Evolutionary conservation across 768 basidiomycete genomes (phyloP).

Genomic region (Mycena floridula): DNA sequence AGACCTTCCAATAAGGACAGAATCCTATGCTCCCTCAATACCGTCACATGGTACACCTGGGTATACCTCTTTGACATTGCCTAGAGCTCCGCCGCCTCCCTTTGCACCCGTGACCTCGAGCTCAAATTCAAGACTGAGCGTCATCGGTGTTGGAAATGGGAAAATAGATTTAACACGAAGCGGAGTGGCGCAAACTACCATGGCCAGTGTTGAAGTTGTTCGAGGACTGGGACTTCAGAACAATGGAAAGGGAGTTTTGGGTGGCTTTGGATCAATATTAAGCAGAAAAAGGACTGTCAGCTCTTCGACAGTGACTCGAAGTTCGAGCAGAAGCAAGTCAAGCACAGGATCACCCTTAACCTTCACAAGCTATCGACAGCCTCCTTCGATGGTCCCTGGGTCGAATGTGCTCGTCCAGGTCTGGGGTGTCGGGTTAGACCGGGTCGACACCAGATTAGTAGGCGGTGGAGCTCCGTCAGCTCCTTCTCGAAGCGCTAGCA

Average conservation of each 20-base stretch:
- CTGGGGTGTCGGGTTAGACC: slow-evolving; percentile 82
- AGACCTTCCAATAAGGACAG: background rate
- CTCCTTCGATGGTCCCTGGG: slow-evolving; percentile 67
- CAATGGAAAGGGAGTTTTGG: slow-evolving; percentile 3
- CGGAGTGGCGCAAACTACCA: slow-evolving; percentile 80
- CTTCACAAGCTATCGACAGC: slow-evolving; percentile 65
- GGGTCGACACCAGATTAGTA: slow-evolving; percentile 63
- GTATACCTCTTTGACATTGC: slow-evolving; percentile 48
- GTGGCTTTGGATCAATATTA: background rate
- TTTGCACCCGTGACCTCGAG: slow-evolving; percentile 12
- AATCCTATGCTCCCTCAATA: slow-evolving; percentile 9
- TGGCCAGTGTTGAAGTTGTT: slow-evolving; percentile 82
- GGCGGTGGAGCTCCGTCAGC: slow-evolving; percentile 24
- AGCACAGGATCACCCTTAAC: slow-evolving; percentile 27
- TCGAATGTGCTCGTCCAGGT: slow-evolving; percentile 79
- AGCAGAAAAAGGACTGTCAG: background rate
- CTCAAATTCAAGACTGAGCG: slow-evolving; percentile 11
- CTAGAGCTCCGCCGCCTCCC: slow-evolving; percentile 37
- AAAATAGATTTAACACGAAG: slow-evolving; percentile 68
- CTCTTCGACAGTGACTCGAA: no score
- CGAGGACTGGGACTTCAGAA: slow-evolving; percentile 36
- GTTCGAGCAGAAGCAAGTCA: background rate
- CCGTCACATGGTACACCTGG: slow-evolving; percentile 55
- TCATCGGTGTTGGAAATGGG: slow-evolving; percentile 30
- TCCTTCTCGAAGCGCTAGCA: background rate